These are phyloP conservation scores for Suillus tomentosus DNA, from an alignment of 768 basidiomycete genomes.

Conservation along the genomic window DNA sequence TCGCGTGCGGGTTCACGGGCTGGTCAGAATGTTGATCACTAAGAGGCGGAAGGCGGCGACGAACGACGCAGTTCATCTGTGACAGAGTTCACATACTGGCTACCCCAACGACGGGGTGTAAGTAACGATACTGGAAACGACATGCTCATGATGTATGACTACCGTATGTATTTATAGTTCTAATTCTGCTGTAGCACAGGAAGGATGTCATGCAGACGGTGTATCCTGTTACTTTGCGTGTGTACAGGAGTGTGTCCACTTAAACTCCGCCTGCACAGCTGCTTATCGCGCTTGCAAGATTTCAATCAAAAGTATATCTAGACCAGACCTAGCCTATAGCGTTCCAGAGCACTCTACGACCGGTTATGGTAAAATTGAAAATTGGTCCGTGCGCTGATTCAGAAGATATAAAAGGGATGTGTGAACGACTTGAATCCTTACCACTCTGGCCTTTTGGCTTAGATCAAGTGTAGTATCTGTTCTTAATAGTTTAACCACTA, in stretches of 20 bases:
- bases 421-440: constrained; percentile 17
- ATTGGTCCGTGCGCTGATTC: too few species aligned
- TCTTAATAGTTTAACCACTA: constrained; percentile 81
- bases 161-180: constrained; percentile 8
- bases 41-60: background rate
- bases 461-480: constrained; percentile 69
- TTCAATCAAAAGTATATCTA: too few species aligned
- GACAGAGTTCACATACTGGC: background rate
- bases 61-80: background rate
- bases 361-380: too few species aligned
- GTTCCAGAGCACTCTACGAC: too few species aligned
- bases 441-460: constrained; percentile 49
- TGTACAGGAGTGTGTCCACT: background rate
- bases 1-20: constrained; percentile 23
- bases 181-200: background rate
- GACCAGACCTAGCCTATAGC: too few species aligned
- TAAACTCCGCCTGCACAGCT: background rate
- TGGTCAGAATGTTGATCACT: constrained; percentile 1
- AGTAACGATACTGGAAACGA: background rate
- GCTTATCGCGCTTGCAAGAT: too few species aligned
- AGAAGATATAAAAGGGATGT: too few species aligned
- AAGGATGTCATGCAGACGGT: background rate
- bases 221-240: background rate
- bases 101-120: background rate
- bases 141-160: background rate